These are phyloP conservation scores for Carpinus fangiana DNA, from an alignment of 306 rosid species.

Conservation along the genomic window DNA sequence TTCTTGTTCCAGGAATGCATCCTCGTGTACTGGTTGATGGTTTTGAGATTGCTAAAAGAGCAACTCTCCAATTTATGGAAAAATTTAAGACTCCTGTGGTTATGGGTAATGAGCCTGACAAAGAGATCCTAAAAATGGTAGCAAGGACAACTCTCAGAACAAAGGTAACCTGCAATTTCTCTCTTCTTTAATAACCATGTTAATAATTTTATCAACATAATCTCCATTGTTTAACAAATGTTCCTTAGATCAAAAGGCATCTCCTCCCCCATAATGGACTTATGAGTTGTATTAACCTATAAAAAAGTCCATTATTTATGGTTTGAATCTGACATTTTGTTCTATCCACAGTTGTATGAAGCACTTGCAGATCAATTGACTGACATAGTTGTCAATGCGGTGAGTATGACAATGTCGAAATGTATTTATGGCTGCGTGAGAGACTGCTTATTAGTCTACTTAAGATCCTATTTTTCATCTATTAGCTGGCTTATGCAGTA, in stretches of 20 bases:
- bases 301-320: background rate
- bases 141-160: constrained; percentile 94
- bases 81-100: constrained; percentile 83
- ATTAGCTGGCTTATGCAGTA: background rate
- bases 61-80: constrained; percentile 89
- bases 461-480: background rate
- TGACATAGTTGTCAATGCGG: constrained; percentile 78
- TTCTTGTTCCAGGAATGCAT: constrained; percentile 78
- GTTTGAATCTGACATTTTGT: constrained; percentile 11
- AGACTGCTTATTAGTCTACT: background rate
- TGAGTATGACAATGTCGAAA: constrained; percentile 43
- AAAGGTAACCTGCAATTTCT: constrained; percentile 50
- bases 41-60: constrained; percentile 89
- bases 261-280: background rate
- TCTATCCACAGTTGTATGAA: constrained; percentile 72
- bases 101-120: constrained; percentile 90
- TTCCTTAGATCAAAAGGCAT: background rate
- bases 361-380: constrained; percentile 89
- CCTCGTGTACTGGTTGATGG: constrained; percentile 98
- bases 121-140: constrained; percentile 86
- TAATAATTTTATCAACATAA: background rate
- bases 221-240: background rate
- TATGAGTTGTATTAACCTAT: background rate
- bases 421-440: constrained; percentile 6
- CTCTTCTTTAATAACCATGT: constrained; percentile 6